A percentile compares a stretch with the other conserved stretches of the same genome.
phyloP scores from a whole-genome alignment of 441 rosid genomes.

The Metrosideros polymorpha region DNA sequence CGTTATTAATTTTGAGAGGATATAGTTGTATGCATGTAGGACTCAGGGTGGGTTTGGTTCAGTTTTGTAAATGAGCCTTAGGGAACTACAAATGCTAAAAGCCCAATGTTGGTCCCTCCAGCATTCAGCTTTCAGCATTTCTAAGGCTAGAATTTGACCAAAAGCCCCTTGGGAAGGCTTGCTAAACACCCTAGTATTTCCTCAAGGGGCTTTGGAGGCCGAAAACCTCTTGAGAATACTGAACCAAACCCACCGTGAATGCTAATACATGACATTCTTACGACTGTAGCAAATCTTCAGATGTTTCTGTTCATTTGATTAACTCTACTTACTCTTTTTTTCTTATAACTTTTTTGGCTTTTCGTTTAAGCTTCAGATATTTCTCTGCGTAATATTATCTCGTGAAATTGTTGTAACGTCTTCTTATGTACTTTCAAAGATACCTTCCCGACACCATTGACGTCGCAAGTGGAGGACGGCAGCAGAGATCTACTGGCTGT shows the following conservation, averaged over 20 bases:
- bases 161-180: too few relatives aligned
- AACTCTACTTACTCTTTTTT: background rate
- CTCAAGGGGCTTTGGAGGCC: too few relatives aligned
- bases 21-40: background rate
- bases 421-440: conserved; percentile 15
- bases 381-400: background rate
- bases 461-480: conserved; percentile 40
- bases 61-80: too few relatives aligned
- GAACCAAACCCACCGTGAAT: too few relatives aligned
- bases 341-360: background rate
- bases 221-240: too few relatives aligned
- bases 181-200: too few relatives aligned
- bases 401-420: background rate
- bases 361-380: background rate
- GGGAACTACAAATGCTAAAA: too few relatives aligned
- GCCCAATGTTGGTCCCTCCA: too few relatives aligned
- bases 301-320: background rate
- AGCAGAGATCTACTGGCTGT: conserved; percentile 60
- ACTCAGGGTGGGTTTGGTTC: too few relatives aligned
- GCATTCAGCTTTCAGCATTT: too few relatives aligned
- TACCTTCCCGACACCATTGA: conserved; percentile 71
- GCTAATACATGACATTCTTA: background rate
- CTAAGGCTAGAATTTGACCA: too few relatives aligned
- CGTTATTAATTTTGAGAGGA: background rate
- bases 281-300: background rate